Percentiles rank a stretch among this genome's conserved stretches.
phyloP scores from a whole-genome alignment of 2,329 filamentous ascomycete species.

The Pezicula rhizophila region DNA sequence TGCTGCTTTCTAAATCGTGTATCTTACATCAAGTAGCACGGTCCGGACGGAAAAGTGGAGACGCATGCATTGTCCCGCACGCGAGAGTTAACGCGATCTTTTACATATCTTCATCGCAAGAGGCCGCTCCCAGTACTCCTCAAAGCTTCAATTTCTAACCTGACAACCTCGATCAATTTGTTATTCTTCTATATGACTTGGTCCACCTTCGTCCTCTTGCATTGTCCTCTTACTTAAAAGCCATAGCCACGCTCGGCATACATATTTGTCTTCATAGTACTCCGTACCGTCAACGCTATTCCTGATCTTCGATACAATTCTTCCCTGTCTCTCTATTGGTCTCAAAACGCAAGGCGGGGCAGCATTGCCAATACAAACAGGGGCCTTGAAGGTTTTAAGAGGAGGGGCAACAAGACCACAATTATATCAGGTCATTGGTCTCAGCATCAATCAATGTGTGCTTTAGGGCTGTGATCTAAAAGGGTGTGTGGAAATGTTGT shows the following conservation, averaged over 20 bases:
- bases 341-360: constrained; percentile 60
- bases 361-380: constrained; percentile 42
- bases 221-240: constrained; percentile 67
- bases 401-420: constrained; percentile 33
- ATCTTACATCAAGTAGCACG: too few relatives aligned
- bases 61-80: too few relatives aligned
- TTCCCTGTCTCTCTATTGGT: constrained; percentile 62
- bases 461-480: constrained; percentile 47
- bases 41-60: too few relatives aligned
- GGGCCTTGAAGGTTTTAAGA: constrained; percentile 23
- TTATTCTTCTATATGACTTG: constrained; percentile 89
- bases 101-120: background rate
- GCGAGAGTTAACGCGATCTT: background rate
- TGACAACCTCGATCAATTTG: constrained; percentile 67
- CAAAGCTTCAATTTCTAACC: background rate
- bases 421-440: constrained; percentile 43
- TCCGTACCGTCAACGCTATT: constrained; percentile 68
- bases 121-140: background rate
- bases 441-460: constrained; percentile 50
- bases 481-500: constrained; percentile 43
- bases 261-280: constrained; percentile 66
- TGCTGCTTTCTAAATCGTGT: too few relatives aligned
- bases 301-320: constrained; percentile 62
- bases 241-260: constrained; percentile 63
- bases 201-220: constrained; percentile 74